A percentile compares a stretch with the other conserved stretches of the same genome.
Conservation (phyloP, 371 early-diverging fungal species). For the Mucor mucedo region DNA sequence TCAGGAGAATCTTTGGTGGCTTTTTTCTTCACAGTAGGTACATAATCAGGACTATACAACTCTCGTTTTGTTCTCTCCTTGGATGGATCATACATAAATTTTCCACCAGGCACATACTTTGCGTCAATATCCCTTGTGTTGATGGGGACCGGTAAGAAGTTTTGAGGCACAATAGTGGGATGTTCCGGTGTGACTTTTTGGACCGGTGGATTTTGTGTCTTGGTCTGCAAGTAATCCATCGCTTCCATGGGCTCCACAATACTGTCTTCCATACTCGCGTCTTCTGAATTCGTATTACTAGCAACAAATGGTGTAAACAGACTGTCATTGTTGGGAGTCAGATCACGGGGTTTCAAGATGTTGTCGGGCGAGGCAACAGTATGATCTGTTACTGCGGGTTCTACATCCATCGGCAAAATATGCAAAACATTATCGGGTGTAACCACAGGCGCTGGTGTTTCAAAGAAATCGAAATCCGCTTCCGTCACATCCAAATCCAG, state of each 20-base stretch:
- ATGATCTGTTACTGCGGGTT: neutral
- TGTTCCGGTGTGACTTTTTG: neutral
- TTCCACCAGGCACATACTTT: conserved; percentile 48
- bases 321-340: conserved; percentile 6
- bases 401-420: conserved; percentile 5
- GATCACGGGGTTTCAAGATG: neutral
- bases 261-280: neutral
- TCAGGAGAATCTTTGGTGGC: neutral
- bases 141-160: conserved; percentile 42
- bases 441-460: conserved; percentile 12
- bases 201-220: neutral
- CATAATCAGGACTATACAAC: conserved; percentile 10
- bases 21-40: neutral
- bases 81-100: conserved; percentile 35
- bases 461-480: conserved; percentile 52
- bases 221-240: neutral
- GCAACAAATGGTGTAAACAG: conserved; percentile 11
- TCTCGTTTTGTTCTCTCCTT: conserved; percentile 6
- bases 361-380: neutral
- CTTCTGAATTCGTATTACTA: conserved; percentile 4
- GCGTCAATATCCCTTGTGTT: conserved; percentile 36
- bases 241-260: neutral
- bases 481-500: conserved; percentile 52
- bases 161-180: conserved; percentile 27
- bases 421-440: conserved; percentile 3